Percentiles rank a stretch among this genome's conserved stretches.
phyloP scores from a whole-genome alignment of 164 flowering plant species.

The Kingdonia uniflora region DNA sequence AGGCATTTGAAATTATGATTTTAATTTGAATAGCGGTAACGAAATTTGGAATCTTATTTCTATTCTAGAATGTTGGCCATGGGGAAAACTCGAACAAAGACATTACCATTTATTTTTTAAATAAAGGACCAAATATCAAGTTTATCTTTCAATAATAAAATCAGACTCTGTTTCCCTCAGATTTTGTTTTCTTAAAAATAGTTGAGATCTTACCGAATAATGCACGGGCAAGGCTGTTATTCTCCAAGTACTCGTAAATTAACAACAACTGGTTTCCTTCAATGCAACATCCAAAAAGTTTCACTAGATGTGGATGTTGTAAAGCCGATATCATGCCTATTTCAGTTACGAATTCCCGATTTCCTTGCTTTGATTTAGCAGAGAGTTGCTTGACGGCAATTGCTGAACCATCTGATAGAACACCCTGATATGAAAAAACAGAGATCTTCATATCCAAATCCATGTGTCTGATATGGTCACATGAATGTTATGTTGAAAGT shows the following conservation, averaged over 20 bases:
- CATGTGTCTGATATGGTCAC: no score
- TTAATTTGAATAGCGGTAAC: no score
- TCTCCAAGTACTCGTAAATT: conserved; percentile 61
- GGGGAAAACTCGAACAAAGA: no score
- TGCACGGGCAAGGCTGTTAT: conserved; percentile 53
- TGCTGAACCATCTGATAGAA: conserved; percentile 36
- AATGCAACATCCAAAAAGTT: conserved; percentile 57
- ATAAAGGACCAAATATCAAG: no score
- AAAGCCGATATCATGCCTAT: conserved; percentile 66
- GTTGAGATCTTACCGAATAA: conserved; percentile 21
- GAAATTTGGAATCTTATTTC: no score
- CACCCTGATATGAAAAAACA: conserved; percentile 24
- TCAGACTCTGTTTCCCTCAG: no score
- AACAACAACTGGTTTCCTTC: conserved; percentile 56
- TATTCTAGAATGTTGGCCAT: no score
- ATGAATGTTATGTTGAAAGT: neutral
- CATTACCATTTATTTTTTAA: no score
- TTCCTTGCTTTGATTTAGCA: conserved; percentile 67
- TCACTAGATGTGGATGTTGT: conserved; percentile 66
- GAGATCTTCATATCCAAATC: neutral
- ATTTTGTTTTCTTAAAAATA: no score
- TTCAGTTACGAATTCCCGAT: conserved; percentile 63
- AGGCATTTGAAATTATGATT: no score
- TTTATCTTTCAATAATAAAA: no score
- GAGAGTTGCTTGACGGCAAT: conserved; percentile 76